Evolutionary conservation across 495 filamentous ascomycete species (phyloP).

Genomic region (Baudoinia panamericana): DNA sequence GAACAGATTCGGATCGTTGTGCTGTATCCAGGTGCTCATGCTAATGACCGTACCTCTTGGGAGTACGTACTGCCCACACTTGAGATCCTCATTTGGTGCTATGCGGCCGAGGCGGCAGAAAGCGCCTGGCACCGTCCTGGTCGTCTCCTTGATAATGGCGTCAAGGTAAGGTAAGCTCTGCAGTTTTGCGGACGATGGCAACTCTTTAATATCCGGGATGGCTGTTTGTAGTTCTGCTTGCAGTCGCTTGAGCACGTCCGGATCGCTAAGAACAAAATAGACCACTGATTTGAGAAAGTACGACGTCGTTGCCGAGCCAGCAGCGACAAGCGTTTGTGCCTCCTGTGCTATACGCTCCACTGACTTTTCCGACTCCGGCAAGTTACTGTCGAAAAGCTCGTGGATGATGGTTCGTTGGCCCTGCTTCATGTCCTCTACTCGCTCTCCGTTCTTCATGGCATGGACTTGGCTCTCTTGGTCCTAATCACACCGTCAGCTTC

Average conservation of each 20-base stretch:
- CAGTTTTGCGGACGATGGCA: conserved; percentile 15
- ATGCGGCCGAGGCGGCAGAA: conserved; percentile 24
- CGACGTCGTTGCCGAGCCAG: conserved; percentile 20
- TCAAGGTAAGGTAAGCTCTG: conserved; percentile 32
- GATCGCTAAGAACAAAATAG: conserved; percentile 23
- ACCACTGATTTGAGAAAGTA: conserved; percentile 15
- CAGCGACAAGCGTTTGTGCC: conserved; percentile 13
- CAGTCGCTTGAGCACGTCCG: conserved; percentile 15
- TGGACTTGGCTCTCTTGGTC: neutral
- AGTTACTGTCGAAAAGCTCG: conserved; percentile 12
- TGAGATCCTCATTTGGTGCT: conserved; percentile 17
- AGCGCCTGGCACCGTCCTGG: conserved; percentile 30
- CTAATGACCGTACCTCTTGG: conserved; percentile 30
- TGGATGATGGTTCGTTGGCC: conserved; percentile 14
- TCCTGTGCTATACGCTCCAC: conserved; percentile 28
- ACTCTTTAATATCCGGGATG: conserved; percentile 12
- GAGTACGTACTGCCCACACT: conserved; percentile 19
- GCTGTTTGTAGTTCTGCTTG: conserved; percentile 22
- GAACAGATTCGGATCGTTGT: conserved; percentile 5
- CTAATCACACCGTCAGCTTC: too few species aligned
- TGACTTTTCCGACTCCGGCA: conserved; percentile 14
- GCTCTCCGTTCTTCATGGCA: too few species aligned
- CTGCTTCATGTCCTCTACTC: neutral
- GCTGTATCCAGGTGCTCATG: conserved; percentile 24
- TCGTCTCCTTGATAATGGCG: conserved; percentile 34